Conservation (phyloP, 1,139 yeast genomes). For the Hansenula anomala region DNA sequence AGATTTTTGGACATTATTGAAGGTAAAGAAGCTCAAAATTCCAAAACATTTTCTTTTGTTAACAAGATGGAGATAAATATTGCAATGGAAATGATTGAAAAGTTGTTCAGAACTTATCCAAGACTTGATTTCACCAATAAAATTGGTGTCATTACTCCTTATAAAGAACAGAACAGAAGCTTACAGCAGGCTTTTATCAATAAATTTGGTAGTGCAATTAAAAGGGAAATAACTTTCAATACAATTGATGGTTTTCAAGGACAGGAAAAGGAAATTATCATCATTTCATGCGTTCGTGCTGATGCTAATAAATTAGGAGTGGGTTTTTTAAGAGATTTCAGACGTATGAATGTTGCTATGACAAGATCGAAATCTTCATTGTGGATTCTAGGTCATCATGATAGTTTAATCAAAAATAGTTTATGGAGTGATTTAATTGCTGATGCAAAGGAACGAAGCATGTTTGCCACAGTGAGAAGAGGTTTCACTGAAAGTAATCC, state of each 20-base stretch:
- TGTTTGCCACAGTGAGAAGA: slow-evolving; percentile 26
- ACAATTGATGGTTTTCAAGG: slow-evolving; percentile 99
- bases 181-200: slow-evolving; percentile 53
- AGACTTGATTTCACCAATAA: slow-evolving; percentile 56
- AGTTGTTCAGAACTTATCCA: slow-evolving; percentile 47
- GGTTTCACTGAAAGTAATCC: no score
- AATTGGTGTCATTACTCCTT: slow-evolving; percentile 92
- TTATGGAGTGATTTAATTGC: slow-evolving; percentile 66
- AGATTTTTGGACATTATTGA: slow-evolving; percentile 70
- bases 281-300: slow-evolving; percentile 94
- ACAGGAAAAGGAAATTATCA: slow-evolving; percentile 90
- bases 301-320: slow-evolving; percentile 51
- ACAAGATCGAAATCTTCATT: slow-evolving; percentile 91
- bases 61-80: slow-evolving; percentile 68
- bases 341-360: slow-evolving; percentile 94
- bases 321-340: slow-evolving; percentile 82
- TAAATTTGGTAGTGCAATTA: slow-evolving; percentile 58
- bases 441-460: slow-evolving; percentile 53
- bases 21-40: slow-evolving; percentile 60
- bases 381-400: slow-evolving; percentile 85
- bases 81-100: slow-evolving; percentile 64
- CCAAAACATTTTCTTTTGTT: slow-evolving; percentile 61
- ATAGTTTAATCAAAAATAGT: slow-evolving; percentile 54
- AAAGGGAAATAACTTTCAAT: slow-evolving; percentile 75
- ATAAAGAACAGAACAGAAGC: slow-evolving; percentile 75